A percentile compares a stretch with the other conserved stretches of the same genome.
Evolutionary conservation across 805 yeast species (phyloP).

Genomic region (Yarrowia alimentaria): DNA sequence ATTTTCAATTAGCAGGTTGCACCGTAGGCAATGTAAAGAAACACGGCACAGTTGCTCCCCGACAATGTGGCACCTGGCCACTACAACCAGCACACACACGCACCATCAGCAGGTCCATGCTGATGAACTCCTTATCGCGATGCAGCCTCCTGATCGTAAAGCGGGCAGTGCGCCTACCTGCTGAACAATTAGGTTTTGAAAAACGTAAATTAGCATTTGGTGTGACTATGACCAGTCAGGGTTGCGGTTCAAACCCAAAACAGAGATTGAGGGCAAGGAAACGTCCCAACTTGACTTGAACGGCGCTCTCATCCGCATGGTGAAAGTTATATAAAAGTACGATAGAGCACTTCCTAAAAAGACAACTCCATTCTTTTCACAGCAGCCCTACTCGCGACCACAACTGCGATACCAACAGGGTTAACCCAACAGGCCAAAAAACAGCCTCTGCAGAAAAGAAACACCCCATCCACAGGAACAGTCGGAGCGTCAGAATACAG

Average conservation of each 20-base stretch:
- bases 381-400: too few species aligned
- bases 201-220: not conserved
- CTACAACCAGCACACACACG: too few species aligned
- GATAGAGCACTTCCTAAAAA: not conserved
- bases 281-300: not conserved
- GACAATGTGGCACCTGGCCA: too few species aligned
- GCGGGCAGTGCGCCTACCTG: too few species aligned
- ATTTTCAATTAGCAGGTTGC: too few species aligned
- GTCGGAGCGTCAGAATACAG: slow-evolving; percentile 12
- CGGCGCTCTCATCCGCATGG: slow-evolving; percentile 26
- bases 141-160: too few species aligned
- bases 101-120: too few species aligned
- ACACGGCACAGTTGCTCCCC: too few species aligned
- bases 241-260: not conserved
- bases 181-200: too few species aligned
- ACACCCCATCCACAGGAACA: not conserved
- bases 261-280: slow-evolving; percentile 5
- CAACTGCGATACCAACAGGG: slow-evolving; percentile 22
- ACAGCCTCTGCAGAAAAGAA: slow-evolving; percentile 4
- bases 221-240: slow-evolving; percentile 27
- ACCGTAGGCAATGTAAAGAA: too few species aligned
- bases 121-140: too few species aligned
- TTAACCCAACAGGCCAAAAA: slow-evolving; percentile 1
- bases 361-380: not conserved
- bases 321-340: slow-evolving; percentile 18